Percentiles rank a stretch among this genome's conserved stretches.
phyloP scores from a whole-genome alignment of 2,329 filamentous ascomycete genomes.

The Chaetomium sp. region DNA sequence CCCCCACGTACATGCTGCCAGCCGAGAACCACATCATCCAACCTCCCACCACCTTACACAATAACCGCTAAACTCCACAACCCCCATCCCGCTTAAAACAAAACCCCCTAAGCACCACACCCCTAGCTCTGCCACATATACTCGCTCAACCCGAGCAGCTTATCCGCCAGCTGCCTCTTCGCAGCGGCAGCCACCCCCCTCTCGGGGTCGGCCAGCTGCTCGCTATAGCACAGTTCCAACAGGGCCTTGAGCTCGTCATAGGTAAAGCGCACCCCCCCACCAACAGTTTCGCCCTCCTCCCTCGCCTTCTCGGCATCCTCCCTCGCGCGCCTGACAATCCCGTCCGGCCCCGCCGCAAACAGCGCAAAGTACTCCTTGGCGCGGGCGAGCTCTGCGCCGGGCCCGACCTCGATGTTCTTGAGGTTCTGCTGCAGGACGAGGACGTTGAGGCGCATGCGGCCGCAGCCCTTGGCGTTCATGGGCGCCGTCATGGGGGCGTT shows the following conservation, averaged over 20 bases:
- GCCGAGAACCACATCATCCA: neutral
- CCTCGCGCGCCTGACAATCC: constrained; percentile 64
- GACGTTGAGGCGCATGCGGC: constrained; percentile 91
- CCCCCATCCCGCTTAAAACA: neutral
- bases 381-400: constrained; percentile 60
- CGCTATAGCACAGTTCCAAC: constrained; percentile 68
- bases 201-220: constrained; percentile 66
- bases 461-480: constrained; percentile 82
- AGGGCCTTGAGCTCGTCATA: constrained; percentile 69
- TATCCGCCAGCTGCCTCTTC: constrained; percentile 69
- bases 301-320: constrained; percentile 45
- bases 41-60: neutral
- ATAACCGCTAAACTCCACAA: constrained; percentile 1
- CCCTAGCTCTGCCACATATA: constrained; percentile 63
- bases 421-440: constrained; percentile 95
- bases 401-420: constrained; percentile 77
- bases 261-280: constrained; percentile 47
- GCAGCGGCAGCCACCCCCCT: constrained; percentile 68
- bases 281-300: too few species aligned
- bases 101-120: neutral
- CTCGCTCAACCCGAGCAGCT: constrained; percentile 70
- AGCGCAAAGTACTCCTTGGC: constrained; percentile 70
- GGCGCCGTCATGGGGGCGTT: constrained; percentile 71
- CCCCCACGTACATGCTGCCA: neutral
- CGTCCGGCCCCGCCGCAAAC: constrained; percentile 66